These are phyloP conservation scores for Amaranthus palmeri DNA, from an alignment of 148 eudicot genomes.

Conservation along the genomic window DNA sequence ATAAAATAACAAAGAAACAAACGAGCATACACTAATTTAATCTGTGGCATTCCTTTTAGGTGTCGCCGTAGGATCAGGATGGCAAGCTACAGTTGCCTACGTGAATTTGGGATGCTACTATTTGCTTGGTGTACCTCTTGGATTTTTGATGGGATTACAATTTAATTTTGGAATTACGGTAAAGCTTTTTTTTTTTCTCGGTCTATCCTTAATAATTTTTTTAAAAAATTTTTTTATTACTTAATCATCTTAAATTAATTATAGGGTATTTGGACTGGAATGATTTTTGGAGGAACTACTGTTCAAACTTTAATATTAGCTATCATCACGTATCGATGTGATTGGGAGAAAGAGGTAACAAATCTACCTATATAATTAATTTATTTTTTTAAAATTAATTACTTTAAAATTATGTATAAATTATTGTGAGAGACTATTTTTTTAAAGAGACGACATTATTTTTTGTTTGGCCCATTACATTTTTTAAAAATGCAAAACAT, in stretches of 20 bases:
- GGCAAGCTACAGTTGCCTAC: constrained; percentile 36
- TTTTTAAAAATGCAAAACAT: no score
- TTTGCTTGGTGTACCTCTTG: constrained; percentile 33
- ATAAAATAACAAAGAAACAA: no score
- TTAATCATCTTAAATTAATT: background rate
- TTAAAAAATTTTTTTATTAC: background rate
- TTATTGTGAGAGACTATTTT: no score
- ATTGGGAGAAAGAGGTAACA: constrained; percentile 53
- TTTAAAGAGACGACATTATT: no score
- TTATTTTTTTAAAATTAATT: no score
- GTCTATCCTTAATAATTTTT: no score
- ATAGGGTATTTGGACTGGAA: constrained; percentile 56
- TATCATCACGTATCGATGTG: constrained; percentile 33
- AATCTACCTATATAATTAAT: background rate
- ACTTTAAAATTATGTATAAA: no score
- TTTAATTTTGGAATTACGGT: constrained; percentile 28
- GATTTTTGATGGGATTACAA: constrained; percentile 27
- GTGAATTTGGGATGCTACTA: constrained; percentile 33
- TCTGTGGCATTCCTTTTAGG: constrained; percentile 19
- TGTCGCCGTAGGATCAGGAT: constrained; percentile 37
- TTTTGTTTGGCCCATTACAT: no score
- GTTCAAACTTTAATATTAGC: constrained; percentile 41
- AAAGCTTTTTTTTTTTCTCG: background rate
- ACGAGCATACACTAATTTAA: no score
- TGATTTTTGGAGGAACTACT: constrained; percentile 53